These are phyloP conservation scores for Tylopilus rubrobrunneus DNA, from an alignment of 768 basidiomycete species.

Conservation along the genomic window DNA sequence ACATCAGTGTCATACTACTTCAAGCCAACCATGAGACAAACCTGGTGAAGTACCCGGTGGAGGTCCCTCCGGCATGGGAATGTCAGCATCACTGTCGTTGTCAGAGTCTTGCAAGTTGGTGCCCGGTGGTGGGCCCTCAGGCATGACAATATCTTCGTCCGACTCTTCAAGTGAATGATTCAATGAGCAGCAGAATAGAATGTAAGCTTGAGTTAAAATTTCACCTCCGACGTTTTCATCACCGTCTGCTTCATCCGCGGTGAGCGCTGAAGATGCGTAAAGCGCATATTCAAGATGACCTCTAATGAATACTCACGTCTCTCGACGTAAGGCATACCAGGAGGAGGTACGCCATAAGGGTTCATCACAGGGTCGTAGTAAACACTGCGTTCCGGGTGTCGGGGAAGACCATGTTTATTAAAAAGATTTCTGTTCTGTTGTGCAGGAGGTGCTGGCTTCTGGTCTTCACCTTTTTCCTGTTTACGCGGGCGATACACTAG, in stretches of 20 bases:
- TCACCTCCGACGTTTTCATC: constrained; percentile 55
- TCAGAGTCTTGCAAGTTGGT: constrained; percentile 34
- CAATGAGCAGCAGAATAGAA: background rate
- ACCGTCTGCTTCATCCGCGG: constrained; percentile 59
- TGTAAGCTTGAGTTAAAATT: constrained; percentile 3
- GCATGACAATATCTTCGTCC: constrained; percentile 66
- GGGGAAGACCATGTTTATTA: constrained; percentile 78
- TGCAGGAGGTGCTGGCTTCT: constrained; percentile 37
- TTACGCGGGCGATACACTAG: constrained; percentile 69
- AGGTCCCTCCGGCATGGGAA: constrained; percentile 84
- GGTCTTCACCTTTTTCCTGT: constrained; percentile 38
- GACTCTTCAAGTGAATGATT: constrained; percentile 7
- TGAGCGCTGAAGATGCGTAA: constrained; percentile 42
- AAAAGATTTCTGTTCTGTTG: constrained; percentile 63
- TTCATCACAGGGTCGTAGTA: constrained; percentile 95
- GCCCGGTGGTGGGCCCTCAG: constrained; percentile 57
- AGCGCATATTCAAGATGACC: background rate
- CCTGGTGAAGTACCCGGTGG: constrained; percentile 40
- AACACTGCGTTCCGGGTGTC: constrained; percentile 87
- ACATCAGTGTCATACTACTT: background rate
- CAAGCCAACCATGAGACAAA: constrained; percentile 9
- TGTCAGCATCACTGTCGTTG: constrained; percentile 73
- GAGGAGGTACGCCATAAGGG: constrained; percentile 89
- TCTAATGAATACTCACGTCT: constrained; percentile 53
- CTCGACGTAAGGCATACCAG: constrained; percentile 95